Evolutionary conservation across 164 flowering plant species (phyloP).

Genomic region (Aristolochia fimbriata): DNA sequence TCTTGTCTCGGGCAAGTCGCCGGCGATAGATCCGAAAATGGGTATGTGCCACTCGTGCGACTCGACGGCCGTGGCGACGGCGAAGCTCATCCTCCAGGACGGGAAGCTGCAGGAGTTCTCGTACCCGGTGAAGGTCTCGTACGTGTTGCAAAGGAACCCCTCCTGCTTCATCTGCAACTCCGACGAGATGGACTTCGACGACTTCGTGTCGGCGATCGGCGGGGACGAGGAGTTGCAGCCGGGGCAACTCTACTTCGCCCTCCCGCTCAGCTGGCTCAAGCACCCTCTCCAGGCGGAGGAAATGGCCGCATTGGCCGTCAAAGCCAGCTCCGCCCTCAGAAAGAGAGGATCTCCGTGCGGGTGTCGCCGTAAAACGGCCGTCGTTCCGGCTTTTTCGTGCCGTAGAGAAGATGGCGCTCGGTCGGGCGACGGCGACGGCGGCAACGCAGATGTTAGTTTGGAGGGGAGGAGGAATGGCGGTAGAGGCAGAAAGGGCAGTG

Average conservation of each 20-base stretch:
- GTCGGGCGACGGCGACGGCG: constrained; percentile 5
- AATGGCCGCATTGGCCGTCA: constrained; percentile 91
- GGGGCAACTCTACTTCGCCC: constrained; percentile 71
- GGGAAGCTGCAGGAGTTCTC: constrained; percentile 67
- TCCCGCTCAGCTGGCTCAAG: constrained; percentile 43
- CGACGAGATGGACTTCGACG: constrained; percentile 86
- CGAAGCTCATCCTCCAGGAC: constrained; percentile 53
- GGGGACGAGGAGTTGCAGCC: constrained; percentile 59
- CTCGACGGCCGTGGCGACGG: constrained; percentile 44
- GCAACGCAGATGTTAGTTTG: constrained; percentile 7
- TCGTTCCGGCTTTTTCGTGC: background rate
- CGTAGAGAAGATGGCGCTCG: background rate
- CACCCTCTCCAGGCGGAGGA: constrained; percentile 50
- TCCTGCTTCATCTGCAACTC: constrained; percentile 65
- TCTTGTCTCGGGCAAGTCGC: background rate
- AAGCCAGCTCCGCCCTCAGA: constrained; percentile 55
- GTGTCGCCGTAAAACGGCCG: constrained; percentile 5
- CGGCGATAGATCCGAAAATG: constrained; percentile 15
- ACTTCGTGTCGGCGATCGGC: constrained; percentile 40
- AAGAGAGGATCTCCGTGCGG: constrained; percentile 6
- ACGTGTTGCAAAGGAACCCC: constrained; percentile 45
- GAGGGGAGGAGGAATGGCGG: constrained; percentile 8
- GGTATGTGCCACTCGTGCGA: constrained; percentile 50
- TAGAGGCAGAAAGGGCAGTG: constrained; percentile 1
- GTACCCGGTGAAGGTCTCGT: constrained; percentile 61